A percentile compares a stretch with the other conserved stretches of the same genome.
These are phyloP conservation scores for Venturia oleaginea DNA, from an alignment of 2,329 filamentous ascomycete genomes.

Conservation along the genomic window DNA sequence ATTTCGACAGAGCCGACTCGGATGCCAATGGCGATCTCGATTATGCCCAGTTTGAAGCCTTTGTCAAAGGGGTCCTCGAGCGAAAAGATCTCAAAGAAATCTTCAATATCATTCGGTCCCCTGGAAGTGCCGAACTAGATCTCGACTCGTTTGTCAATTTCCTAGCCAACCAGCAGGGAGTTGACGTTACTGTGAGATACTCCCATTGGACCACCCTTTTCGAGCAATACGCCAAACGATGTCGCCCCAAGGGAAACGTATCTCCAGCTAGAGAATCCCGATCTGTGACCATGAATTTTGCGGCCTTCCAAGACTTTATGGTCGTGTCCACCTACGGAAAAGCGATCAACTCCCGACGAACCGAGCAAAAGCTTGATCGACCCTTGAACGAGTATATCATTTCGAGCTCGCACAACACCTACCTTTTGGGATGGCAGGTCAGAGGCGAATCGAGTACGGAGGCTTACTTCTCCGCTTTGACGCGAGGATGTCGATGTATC, in stretches of 20 bases:
- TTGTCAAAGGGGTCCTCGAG: slow-evolving; percentile 74
- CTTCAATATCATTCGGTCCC: slow-evolving; percentile 51
- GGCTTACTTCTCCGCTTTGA: slow-evolving; percentile 82
- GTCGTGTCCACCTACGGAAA: slow-evolving; percentile 59
- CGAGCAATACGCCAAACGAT: slow-evolving; percentile 49
- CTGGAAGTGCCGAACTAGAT: slow-evolving; percentile 55
- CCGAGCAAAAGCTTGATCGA: slow-evolving; percentile 66
- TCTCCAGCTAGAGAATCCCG: slow-evolving; percentile 27
- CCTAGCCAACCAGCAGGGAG: slow-evolving; percentile 61
- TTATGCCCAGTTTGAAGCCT: slow-evolving; percentile 73
- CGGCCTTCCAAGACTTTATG: slow-evolving; percentile 66
- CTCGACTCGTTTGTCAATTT: slow-evolving; percentile 68
- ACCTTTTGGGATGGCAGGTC: slow-evolving; percentile 84
- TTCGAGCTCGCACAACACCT: slow-evolving; percentile 97
- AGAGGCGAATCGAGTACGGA: slow-evolving; percentile 86
- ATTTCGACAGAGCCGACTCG: slow-evolving; percentile 66
- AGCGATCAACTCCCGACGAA: slow-evolving; percentile 21
- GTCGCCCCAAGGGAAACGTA: slow-evolving; percentile 22
- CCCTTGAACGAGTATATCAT: slow-evolving; percentile 97
- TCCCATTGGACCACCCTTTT: slow-evolving; percentile 65
- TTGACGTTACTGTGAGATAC: slow-evolving; percentile 61
- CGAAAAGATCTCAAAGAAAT: slow-evolving; percentile 71
- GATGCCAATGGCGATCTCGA: slow-evolving; percentile 57
- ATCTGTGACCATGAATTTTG: slow-evolving; percentile 59
- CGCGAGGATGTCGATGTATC: slow-evolving; percentile 85